Conservation (phyloP, 2,329 filamentous ascomycete genomes). For the Trichoderma simmonsii region DNA sequence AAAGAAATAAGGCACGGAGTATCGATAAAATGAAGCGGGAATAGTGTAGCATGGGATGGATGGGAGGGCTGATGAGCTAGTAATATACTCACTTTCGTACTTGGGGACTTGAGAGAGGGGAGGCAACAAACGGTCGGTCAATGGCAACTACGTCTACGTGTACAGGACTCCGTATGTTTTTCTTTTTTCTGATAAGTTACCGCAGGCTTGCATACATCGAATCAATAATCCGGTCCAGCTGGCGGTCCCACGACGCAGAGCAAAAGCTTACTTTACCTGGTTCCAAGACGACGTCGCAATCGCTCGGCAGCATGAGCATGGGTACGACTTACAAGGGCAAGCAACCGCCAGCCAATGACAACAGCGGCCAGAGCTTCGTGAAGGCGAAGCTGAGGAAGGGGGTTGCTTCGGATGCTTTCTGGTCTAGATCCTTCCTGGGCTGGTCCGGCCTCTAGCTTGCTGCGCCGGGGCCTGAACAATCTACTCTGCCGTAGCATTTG, state of each 20-base stretch:
- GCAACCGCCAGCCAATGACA: not conserved
- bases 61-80: not conserved
- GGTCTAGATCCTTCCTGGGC: slow-evolving; percentile 10
- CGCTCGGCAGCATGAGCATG: slow-evolving; percentile 8
- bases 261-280: not conserved
- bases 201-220: not conserved
- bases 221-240: not conserved
- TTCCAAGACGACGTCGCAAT: slow-evolving; percentile 1
- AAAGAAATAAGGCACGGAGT: slow-evolving; percentile 16
- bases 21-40: slow-evolving; percentile 15
- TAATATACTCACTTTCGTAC: not conserved
- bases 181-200: not conserved
- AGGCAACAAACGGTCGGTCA: not conserved
- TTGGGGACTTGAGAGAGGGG: not conserved
- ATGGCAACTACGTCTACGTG: not conserved
- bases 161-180: not conserved
- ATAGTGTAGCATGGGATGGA: not conserved
- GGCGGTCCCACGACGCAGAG: not conserved
- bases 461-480: slow-evolving; percentile 16
- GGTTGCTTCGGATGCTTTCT: slow-evolving; percentile 1
- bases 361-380: not conserved
- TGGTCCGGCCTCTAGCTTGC: slow-evolving; percentile 7
- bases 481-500: slow-evolving; percentile 1
- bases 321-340: not conserved
- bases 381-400: slow-evolving; percentile 13